A percentile compares a stretch with the other conserved stretches of the same genome.
phyloP scores from a whole-genome alignment of 129 eudicot genomes.

The Chrysanthemum seticuspe region DNA sequence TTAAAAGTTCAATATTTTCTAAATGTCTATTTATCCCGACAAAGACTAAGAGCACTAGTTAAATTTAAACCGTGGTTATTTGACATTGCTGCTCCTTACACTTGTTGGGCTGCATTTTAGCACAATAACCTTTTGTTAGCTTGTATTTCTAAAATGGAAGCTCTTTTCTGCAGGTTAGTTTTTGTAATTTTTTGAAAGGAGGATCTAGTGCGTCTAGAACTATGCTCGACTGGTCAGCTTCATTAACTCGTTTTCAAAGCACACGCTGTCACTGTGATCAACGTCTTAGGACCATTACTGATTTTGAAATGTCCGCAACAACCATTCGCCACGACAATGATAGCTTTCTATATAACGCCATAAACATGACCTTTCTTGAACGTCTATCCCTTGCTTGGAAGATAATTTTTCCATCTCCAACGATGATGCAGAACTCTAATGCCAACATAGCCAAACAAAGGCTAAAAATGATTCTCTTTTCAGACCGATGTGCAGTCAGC shows the following conservation, averaged over 20 bases:
- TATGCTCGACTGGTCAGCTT: constrained; percentile 27
- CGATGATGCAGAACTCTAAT: constrained; percentile 47
- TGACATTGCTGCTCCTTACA: background rate
- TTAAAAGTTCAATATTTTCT: no score
- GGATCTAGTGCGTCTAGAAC: constrained; percentile 18
- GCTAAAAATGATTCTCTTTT: constrained; percentile 77
- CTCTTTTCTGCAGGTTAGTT: constrained; percentile 44
- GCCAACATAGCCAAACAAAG: constrained; percentile 91
- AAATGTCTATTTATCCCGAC: no score
- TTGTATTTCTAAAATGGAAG: constrained; percentile 7
- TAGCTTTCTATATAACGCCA: constrained; percentile 57
- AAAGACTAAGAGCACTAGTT: no score
- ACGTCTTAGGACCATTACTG: constrained; percentile 41
- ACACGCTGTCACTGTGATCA: constrained; percentile 48
- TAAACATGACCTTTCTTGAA: constrained; percentile 74
- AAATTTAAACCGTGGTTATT: no score
- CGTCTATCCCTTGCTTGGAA: constrained; percentile 82
- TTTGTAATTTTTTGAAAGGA: constrained; percentile 32
- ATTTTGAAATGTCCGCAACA: constrained; percentile 30
- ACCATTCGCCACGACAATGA: constrained; percentile 36
- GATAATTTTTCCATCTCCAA: constrained; percentile 66
- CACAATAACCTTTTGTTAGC: background rate
- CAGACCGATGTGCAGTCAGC: constrained; percentile 85
- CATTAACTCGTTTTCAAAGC: constrained; percentile 16
- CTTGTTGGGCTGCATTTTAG: background rate